Base-by-base conservation (phyloP, 2,329 filamentous ascomycete species). In the Domatiomyces globalis region DNA sequence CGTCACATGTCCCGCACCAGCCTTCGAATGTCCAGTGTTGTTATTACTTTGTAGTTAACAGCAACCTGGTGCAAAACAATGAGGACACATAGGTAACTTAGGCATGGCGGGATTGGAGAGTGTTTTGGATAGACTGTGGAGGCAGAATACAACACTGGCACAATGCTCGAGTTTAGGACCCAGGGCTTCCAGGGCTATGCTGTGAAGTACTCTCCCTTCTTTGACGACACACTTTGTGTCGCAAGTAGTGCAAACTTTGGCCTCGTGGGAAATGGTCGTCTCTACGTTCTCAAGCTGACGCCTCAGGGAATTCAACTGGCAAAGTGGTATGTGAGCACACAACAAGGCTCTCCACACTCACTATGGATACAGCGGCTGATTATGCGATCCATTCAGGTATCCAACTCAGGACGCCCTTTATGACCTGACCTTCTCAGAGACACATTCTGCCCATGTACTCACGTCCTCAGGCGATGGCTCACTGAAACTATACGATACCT, bases 131-230 rank as follows among this genome's bases (percentile, higher is more conserved):
- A 39, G 33, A 39, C 33, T 39, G 33, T 39, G 8, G 12, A 39
- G 33, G 33, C 33, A 39, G 33, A 39, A 39, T 39, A 39, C 33
- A 10, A 15, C 12, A 15, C 12, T 17, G 45, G 55, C 61, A 72
- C 57, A 50, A 95, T 96, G 88, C 83, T 96, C 62, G 88, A 95
- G 71, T 96, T 86, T 71, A 84, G 86, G 58, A 96, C 92, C 19
- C 78, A 87, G 65, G 92, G 92, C 63, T 96, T 81, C 77, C 95
- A 96, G 69, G 89, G 89, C 63, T 95, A 94, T 71, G 87, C 86
- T 60, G 88, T 95, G 69, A 95, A 95, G 71, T 98, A 96, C 75
- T 96, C 90, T 51, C 92, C 92, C 5, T 98, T 95, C 73, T 94
- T 94, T 73, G 92, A 96, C 72, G 92, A 86, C 59, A 83, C 89